These are phyloP conservation scores for Trichoderma guizhouense DNA, from an alignment of 2,329 filamentous ascomycete genomes.

Conservation along the genomic window DNA sequence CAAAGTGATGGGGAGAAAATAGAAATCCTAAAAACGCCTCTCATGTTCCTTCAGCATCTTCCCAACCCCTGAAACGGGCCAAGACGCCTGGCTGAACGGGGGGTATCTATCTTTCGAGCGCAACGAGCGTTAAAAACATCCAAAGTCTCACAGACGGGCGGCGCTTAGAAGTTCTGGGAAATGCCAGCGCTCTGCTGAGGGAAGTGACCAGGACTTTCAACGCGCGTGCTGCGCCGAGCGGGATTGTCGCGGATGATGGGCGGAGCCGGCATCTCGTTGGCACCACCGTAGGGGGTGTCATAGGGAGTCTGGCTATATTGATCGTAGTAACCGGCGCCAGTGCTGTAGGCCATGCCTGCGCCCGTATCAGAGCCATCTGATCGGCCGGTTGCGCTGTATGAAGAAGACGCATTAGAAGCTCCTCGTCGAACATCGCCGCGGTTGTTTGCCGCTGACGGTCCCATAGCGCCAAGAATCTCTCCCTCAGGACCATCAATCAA, in stretches of 20 bases:
- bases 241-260: constrained; percentile 92
- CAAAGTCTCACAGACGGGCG: background rate
- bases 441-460: constrained; percentile 65
- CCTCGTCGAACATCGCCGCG: constrained; percentile 77
- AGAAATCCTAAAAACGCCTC: constrained; percentile 15
- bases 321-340: constrained; percentile 51
- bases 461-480: constrained; percentile 80
- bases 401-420: constrained; percentile 92
- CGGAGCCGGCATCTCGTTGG: constrained; percentile 48
- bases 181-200: constrained; percentile 93
- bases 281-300: constrained; percentile 38
- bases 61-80: background rate
- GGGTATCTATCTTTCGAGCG: constrained; percentile 14
- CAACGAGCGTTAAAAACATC: constrained; percentile 4
- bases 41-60: background rate
- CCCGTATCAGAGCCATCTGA: constrained; percentile 63
- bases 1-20: background rate
- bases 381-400: constrained; percentile 77
- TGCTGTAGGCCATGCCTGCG: constrained; percentile 45
- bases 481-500: constrained; percentile 66
- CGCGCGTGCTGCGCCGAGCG: constrained; percentile 87
- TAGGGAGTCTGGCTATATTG: constrained; percentile 59
- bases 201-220: constrained; percentile 85
- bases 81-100: background rate
- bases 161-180: constrained; percentile 83